Base-by-base conservation (phyloP, 306 rosid genomes). In the Senna siamea region DNA sequence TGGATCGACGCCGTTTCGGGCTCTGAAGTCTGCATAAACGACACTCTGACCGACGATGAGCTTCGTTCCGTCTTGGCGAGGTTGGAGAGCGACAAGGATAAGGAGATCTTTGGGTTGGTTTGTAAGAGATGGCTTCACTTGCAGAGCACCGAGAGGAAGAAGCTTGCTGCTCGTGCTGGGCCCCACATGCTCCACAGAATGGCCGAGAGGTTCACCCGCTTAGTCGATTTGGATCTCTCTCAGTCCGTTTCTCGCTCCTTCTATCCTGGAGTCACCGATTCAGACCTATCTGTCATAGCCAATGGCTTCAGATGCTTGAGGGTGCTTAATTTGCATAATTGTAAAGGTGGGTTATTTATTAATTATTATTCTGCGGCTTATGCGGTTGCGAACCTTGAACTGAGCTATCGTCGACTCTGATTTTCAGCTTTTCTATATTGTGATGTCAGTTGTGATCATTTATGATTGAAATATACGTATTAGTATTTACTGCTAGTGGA, bases 241-340 rank as follows among this genome's bases (percentile, higher is more conserved):
- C 99, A 92, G 84, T 94, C 97, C n/a, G 17, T 61, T 82, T 88
- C 97, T 66, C 86, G 99, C n/a, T 94, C 99, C 59, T 94, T 94
- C 80, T 89, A 79, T 69, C 99, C 99, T 5, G 99, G 99, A 2
- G 92, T 92, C 40, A 85, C 89, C 6, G 90, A 94, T 81, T 89
- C 97, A 12, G 97, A 92, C 74, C 97, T 91, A 58, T 26, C 83
- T 41, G 95, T 94, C 66, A 86, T 92, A 41, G 95, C 95, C 30
- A 76, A 68, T 37, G 91, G 95, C 1, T 92, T 94, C 74, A 76
- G 18, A 19, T 94, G 81, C 85, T 79, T 94, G 87, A 88, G 55
- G 64, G 69, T 89, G 44, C 97, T 94, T 66, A 78, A 74, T 80
- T 79, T 94, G 74, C 93, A 84, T 10, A 89, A 91, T 37, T 94